These are phyloP conservation scores for Odontarrhena argentea DNA, from an alignment of 345 rosid species.

Conservation along the genomic window DNA sequence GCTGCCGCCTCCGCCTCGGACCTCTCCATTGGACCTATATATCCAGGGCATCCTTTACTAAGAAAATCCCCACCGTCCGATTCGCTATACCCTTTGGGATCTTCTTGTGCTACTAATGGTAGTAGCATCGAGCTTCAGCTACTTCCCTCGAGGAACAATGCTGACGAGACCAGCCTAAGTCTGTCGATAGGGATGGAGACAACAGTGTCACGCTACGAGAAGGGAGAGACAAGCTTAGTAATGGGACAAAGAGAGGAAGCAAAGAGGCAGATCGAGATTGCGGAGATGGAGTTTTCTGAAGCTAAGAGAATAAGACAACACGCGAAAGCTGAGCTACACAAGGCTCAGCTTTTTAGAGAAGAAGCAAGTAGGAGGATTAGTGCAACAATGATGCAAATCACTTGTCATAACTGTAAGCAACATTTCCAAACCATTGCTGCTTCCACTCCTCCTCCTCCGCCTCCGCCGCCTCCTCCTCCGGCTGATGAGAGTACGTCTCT, in stretches of 20 bases:
- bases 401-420: constrained; percentile 78
- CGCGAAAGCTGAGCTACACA: constrained; percentile 79
- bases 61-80: constrained; percentile 41
- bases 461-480: constrained; percentile 26
- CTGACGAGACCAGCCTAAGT: constrained; percentile 41
- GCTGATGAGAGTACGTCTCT: constrained; percentile 40
- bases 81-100: constrained; percentile 27
- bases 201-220: constrained; percentile 23
- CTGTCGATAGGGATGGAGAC: constrained; percentile 42
- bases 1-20: constrained; percentile 47
- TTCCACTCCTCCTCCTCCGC: constrained; percentile 28
- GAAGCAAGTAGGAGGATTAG: constrained; percentile 69
- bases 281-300: constrained; percentile 76
- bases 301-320: constrained; percentile 89
- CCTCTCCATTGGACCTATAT: constrained; percentile 50
- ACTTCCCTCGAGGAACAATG: constrained; percentile 30
- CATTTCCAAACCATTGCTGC: constrained; percentile 50
- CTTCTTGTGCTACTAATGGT: constrained; percentile 20
- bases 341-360: constrained; percentile 64
- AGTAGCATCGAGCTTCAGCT: constrained; percentile 41
- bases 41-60: constrained; percentile 41
- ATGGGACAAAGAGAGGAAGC: constrained; percentile 62
- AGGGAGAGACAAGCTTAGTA: constrained; percentile 51
- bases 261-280: constrained; percentile 69
- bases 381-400: constrained; percentile 68